A percentile compares a stretch with the other conserved stretches of the same genome.
phyloP scores from a whole-genome alignment of 2,329 filamentous ascomycete species.

The Fusarium pseudocircinatum region DNA sequence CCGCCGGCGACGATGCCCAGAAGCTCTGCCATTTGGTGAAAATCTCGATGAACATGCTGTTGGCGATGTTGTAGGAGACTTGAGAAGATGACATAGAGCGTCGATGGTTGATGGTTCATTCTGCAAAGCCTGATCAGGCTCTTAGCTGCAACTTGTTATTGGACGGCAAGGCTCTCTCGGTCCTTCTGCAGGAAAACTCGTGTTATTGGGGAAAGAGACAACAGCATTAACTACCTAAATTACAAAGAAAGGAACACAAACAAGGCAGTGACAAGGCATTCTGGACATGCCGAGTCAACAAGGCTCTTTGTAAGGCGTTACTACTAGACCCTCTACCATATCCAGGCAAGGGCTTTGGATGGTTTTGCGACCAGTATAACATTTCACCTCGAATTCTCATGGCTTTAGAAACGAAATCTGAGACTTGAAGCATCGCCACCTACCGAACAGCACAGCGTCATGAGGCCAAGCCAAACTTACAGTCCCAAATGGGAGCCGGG shows the following conservation, averaged over 20 bases:
- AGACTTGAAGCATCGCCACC: constrained; percentile 24
- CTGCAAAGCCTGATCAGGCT: background rate
- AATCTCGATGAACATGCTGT: rapidly evolving
- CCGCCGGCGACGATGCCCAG: constrained; percentile 7
- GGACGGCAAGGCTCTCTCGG: background rate
- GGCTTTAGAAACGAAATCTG: constrained; percentile 11
- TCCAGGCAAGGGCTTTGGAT: rapidly evolving
- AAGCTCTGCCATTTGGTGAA: background rate
- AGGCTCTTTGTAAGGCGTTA: background rate
- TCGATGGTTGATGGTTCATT: rapidly evolving
- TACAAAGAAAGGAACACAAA: background rate
- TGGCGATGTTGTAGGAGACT: rapidly evolving
- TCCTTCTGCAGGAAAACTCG: background rate
- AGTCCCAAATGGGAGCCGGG: too few relatives aligned
- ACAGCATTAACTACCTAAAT: background rate
- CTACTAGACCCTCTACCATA: too few relatives aligned
- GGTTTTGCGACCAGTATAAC: background rate
- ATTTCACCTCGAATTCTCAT: constrained; percentile 7
- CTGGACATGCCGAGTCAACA: background rate
- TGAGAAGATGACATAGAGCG: background rate
- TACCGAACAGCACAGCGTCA: constrained; percentile 14
- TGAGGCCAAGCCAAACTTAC: too few relatives aligned
- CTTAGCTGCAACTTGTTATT: background rate
- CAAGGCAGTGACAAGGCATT: background rate
- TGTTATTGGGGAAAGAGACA: background rate